Conservation (phyloP, 331 rosid genomes). For the Malus hybrid region DNA sequence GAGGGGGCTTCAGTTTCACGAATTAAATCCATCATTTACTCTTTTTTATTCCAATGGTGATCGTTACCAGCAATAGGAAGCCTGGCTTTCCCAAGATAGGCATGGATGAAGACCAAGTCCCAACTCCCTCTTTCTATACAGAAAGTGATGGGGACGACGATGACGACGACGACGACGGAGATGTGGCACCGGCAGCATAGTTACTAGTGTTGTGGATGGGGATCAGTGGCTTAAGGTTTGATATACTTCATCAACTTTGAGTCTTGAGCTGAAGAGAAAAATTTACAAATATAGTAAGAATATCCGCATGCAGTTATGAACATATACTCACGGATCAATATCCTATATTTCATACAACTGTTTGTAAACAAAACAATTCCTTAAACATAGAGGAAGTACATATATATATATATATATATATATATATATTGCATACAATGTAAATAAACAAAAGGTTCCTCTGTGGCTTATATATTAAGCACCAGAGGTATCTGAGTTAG, state of each 20-base stretch:
- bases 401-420: no score
- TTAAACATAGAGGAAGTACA: neutral
- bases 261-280: neutral
- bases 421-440: neutral
- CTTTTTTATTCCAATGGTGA: conserved; percentile 22
- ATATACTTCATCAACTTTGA: neutral
- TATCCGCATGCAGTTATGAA: no score
- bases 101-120: neutral
- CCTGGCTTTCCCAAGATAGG: conserved; percentile 11
- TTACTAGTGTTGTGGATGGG: neutral
- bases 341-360: no score
- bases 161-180: conserved; percentile 32
- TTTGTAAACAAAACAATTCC: no score
- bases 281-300: no score
- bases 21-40: neutral
- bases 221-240: neutral
- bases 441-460: neutral
- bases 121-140: neutral
- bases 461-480: neutral
- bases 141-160: conserved; percentile 28
- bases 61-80: conserved; percentile 15
- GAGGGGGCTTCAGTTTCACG: neutral
- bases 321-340: no score
- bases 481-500: neutral
- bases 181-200: conserved; percentile 63